A percentile compares a stretch with the other conserved stretches of the same genome.
Conservation (phyloP, 2,329 filamentous ascomycete species). For the Septoria linicola region DNA sequence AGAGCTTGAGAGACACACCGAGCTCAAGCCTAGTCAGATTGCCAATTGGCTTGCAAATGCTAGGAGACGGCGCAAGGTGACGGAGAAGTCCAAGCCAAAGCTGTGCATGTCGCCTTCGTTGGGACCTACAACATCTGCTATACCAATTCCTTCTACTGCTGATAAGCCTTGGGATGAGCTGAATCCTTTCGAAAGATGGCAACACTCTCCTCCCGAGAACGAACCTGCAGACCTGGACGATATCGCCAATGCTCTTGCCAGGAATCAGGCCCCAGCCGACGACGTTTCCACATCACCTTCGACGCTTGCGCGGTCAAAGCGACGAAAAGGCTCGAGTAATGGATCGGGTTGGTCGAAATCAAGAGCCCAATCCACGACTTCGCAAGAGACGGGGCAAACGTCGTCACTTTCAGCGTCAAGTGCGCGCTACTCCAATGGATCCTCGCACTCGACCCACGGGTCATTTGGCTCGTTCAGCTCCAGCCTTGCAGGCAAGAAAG, state of each 20-base stretch:
- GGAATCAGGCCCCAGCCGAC: conserved; percentile 33
- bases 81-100: conserved; percentile 44
- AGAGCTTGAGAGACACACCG: conserved; percentile 72
- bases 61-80: conserved; percentile 75
- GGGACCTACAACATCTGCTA: conserved; percentile 60
- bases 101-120: conserved; percentile 61
- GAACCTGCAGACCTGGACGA: conserved; percentile 64
- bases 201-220: conserved; percentile 67
- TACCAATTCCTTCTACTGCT: conserved; percentile 67
- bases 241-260: conserved; percentile 60
- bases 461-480: conserved; percentile 54
- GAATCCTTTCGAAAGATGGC: conserved; percentile 68
- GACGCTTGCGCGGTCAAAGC: conserved; percentile 28
- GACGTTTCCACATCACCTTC: conserved; percentile 33
- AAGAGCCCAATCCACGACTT: conserved; percentile 53
- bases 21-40: conserved; percentile 79
- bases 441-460: conserved; percentile 53
- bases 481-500: conserved; percentile 55
- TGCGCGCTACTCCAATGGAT: conserved; percentile 58
- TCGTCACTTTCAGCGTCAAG: conserved; percentile 38
- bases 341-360: conserved; percentile 52
- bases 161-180: conserved; percentile 48
- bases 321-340: conserved; percentile 52
- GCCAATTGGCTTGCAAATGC: conserved; percentile 92
- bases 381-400: conserved; percentile 39